Percentiles rank a stretch among this genome's conserved stretches.
phyloP scores from a whole-genome alignment of 2,329 filamentous ascomycete genomes.

The Xylariaceae sp. region DNA sequence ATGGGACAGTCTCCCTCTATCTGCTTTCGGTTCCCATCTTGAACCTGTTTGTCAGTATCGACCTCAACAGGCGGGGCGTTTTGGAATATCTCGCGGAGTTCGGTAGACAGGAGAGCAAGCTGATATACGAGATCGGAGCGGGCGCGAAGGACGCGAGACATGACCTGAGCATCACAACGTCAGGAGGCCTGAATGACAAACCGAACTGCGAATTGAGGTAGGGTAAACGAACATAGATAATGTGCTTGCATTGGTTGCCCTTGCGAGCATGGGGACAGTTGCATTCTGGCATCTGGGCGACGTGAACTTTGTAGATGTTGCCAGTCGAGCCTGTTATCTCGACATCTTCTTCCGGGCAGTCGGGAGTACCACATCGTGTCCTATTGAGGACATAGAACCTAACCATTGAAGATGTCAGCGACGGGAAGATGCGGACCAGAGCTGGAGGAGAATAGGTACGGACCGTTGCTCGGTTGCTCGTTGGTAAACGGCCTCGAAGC shows the following conservation, averaged over 20 bases:
- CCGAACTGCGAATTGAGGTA: no score
- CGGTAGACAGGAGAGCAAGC: conserved; percentile 63
- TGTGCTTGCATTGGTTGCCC: conserved; percentile 70
- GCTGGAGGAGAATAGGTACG: background rate
- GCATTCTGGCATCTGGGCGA: conserved; percentile 60
- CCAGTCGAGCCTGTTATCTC: conserved; percentile 69
- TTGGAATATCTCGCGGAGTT: conserved; percentile 65
- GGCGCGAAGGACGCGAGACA: conserved; percentile 65
- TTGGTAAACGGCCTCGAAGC: conserved; percentile 39
- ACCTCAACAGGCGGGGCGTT: conserved; percentile 58
- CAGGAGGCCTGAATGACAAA: no score
- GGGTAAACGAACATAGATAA: conserved; percentile 57
- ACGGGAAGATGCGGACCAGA: background rate
- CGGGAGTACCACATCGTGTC: conserved; percentile 42
- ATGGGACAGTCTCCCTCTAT: conserved; percentile 64
- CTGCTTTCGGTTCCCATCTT: conserved; percentile 53
- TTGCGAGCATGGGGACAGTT: conserved; percentile 60
- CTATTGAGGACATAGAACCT: conserved; percentile 56
- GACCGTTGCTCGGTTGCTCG: conserved; percentile 51
- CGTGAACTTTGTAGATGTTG: conserved; percentile 67
- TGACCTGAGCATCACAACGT: conserved; percentile 48
- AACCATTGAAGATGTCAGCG: background rate
- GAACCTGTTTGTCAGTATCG: conserved; percentile 10
- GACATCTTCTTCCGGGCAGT: conserved; percentile 58
- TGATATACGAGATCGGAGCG: conserved; percentile 65